Base-by-base conservation (phyloP, 2,329 filamentous ascomycete species). In the Diplodia corticola region DNA sequence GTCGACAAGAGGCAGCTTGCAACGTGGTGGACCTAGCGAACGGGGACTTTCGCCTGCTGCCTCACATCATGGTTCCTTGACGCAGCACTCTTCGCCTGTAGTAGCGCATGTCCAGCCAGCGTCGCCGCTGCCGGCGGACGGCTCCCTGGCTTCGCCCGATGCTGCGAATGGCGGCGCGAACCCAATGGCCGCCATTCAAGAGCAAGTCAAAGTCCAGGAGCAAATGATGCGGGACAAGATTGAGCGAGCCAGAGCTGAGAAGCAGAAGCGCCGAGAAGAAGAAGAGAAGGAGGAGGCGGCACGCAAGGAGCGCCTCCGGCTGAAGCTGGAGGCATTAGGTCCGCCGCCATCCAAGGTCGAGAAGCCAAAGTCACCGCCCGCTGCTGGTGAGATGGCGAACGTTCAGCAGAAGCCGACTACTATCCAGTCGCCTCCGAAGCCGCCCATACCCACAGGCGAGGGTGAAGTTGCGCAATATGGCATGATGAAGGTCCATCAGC, bases 201-300 rank as follows among this genome's bases (percentile, higher is more conserved):
- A 83, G 83, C 69, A 88, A 82, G 76, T 86, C 80, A 72, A 90
- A 86, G 79, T 90, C 81, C 84, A 91, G 83, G 78, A 85, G 74
- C 83, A 84, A 35, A 80, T 91, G 24, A 93, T 93, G 90, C 84
- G 84, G 44, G 88, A 91, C 71, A 86, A 86, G 46, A 83, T 88
- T 6, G 89, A 93, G 71, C 80, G 87, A 60, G 89, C 90, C 15
- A 86, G 85, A 72, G 87, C 87, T 63, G 90, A 89, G 22, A 88
- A 89, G 72, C 88, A 90, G 73, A 84, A 89, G 66, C 83, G 87
- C 55, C 80, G 67, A 61, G 69, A 87, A 67, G 85, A 92, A 75
- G 88, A 90, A 71, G 88, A 85, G 22, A 85, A 83, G n/a, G 89
- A 91, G 72, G 89, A 92, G 73, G 89, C 87, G n/a, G 91, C 86